Evolutionary conservation across 306 rosid genomes (phyloP), one percentile per base, ranked within the genome.

Genomic region (Quercus suber): DNA sequence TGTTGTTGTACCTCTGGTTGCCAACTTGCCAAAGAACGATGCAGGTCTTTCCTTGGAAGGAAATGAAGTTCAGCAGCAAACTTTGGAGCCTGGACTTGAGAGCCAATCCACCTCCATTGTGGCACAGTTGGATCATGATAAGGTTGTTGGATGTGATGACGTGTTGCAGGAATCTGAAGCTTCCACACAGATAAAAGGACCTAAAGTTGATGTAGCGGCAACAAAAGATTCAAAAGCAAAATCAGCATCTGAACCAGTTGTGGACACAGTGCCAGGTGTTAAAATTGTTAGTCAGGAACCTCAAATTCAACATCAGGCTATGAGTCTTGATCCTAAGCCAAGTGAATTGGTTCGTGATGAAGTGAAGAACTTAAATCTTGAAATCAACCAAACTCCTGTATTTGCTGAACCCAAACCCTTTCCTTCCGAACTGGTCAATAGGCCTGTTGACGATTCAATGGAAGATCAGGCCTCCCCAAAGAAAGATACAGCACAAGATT

Each of bases 371-470:
- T 69, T 76, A 60, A 74, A 80, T 43, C 37, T 83, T 18, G 88
- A 82, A 81, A 82, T 78, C 83, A 83, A 82, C 74, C 78, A 65
- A 55, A 81, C 49, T 67, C 83, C 84, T 28, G 61, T 33, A 58
- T 37, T 76, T 82, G 79, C 86, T 77, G 88, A 82, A 74, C 80
- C 80, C 23, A 76, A 78, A 73, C n/a, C 77, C 73, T 19, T 61
- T 76, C 69, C 77, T 56, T 74, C 72, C 31, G 70, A 77, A 67
- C 83, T 57, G 37, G 61, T 43, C 71, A 35, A 37, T 76, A 71
- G 76, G 71, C 33, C 84, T 59, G 73, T 79, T 31, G 73, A 86
- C 17, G 9, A 25, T 74, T 21, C 64, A 45, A 74, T 10, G 76
- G 90, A 82, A 79, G 81, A 80, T 43, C 79, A 60, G 68, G 84